Percentiles rank a stretch among this genome's conserved stretches.
These are phyloP conservation scores for Botrytis tulipae DNA, from an alignment of 2,329 filamentous ascomycete genomes.

Conservation along the genomic window DNA sequence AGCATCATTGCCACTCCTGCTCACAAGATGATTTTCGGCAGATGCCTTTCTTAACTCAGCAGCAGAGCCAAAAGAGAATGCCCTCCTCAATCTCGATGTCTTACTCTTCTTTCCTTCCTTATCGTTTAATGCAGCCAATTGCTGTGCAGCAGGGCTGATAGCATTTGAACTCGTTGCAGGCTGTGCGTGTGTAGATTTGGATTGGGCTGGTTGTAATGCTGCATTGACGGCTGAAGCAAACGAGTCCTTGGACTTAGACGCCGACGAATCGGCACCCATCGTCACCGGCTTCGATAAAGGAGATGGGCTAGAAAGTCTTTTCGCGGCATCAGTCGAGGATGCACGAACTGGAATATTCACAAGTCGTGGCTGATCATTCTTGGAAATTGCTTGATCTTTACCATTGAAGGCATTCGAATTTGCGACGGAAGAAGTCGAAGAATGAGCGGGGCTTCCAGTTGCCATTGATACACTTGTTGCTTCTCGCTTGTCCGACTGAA, in stretches of 20 bases:
- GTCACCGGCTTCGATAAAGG: constrained; percentile 70
- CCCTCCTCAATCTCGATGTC: constrained; percentile 78
- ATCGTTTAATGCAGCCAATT: constrained; percentile 82
- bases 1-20: constrained; percentile 28
- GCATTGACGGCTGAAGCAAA: constrained; percentile 41
- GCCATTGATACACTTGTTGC: constrained; percentile 44
- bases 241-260: constrained; percentile 45
- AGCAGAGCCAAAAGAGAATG: constrained; percentile 95
- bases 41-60: constrained; percentile 81
- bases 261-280: constrained; percentile 55
- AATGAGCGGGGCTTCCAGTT: constrained; percentile 45
- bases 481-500: constrained; percentile 60
- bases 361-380: constrained; percentile 53
- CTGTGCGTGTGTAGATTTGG: constrained; percentile 36
- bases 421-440: constrained; percentile 29
- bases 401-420: constrained; percentile 39
- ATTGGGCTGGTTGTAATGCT: constrained; percentile 36
- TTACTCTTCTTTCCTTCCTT: constrained; percentile 81
- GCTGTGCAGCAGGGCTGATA: constrained; percentile 68
- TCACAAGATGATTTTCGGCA: constrained; percentile 52
- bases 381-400: constrained; percentile 43
- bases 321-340: constrained; percentile 59
- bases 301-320: constrained; percentile 66
- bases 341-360: constrained; percentile 60
- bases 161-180: constrained; percentile 39